Base-by-base conservation (phyloP, 495 filamentous ascomycete species). In the Durotheca rogersii region DNA sequence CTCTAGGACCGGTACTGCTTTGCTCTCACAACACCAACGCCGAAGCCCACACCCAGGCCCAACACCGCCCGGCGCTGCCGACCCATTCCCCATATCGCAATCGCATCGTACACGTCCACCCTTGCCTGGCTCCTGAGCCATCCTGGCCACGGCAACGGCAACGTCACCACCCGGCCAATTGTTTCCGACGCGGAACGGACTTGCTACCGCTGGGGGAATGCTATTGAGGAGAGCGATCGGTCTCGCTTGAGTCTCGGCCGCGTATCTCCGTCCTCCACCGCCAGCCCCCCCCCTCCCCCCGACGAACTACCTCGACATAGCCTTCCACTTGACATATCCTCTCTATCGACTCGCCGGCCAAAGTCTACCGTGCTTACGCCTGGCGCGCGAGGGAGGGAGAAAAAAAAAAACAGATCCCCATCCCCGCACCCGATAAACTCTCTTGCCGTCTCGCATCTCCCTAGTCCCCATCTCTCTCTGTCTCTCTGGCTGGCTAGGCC, bases 91-190 rank as follows among this genome's bases (percentile, higher is more conserved):
- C 31, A 14, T 35, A 41, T 43, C 9, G 9, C 23, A 9, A 50
- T 59, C 56, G 56, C 56, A 59, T 59, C 50, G 56, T 59, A 45
- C 49, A 58, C 50, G 49, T 59, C 46, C 45, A 29, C 41, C 40
- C 32, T 31, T 49, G 35, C 21, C 32, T 35, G 49, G 38, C 49
- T 32, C 32, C 42, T 51, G 16, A 17, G 37, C 23, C 19, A 21
- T 31, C 12, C 27, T 7, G 41, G 35, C 44, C 55, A 49, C 55
- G 47, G 49, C 44, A 30, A 31, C 50, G 41, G 51, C 40, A 39
- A 33, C 7, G 16, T 23, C 18, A 1, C 32, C 20, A n/a, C 40
- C 30, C 9, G 41, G 35, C 30, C 56, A 59, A 59, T 53, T 50
- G 41, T 42, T 50, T 21, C 30, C 23, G 4, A 27, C 4, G 23